These are phyloP conservation scores for Pseudocercospora fijiensis DNA, from an alignment of 2,329 filamentous ascomycete genomes.

Conservation along the genomic window DNA sequence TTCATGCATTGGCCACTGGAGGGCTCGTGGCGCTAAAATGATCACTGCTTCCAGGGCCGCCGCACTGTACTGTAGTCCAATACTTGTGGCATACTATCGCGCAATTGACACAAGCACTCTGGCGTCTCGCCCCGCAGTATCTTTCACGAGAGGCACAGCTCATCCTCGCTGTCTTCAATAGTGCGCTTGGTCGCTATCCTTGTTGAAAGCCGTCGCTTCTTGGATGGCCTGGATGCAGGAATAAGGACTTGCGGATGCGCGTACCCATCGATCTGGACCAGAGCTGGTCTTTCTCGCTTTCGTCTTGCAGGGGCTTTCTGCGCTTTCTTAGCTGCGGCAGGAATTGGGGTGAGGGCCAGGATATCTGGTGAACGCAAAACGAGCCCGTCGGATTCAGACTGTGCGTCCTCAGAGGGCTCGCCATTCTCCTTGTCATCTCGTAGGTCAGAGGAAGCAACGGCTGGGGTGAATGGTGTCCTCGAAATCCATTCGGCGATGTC, in stretches of 20 bases:
- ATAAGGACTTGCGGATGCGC: constrained; percentile 4
- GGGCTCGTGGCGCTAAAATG: not conserved
- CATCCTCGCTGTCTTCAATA: not conserved
- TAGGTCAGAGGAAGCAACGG: not conserved
- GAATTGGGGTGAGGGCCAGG: not conserved
- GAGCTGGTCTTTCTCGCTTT: not conserved
- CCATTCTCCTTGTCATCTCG: not conserved
- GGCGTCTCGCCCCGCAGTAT: not conserved
- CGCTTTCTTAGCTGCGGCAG: not conserved
- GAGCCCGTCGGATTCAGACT: not conserved
- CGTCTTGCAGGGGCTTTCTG: too few species aligned
- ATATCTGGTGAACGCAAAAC: not conserved
- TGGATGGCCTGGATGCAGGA: not conserved
- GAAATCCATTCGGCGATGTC: constrained; percentile 50
- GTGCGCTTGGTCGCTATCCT: not conserved
- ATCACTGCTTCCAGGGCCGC: not conserved
- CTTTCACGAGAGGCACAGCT: not conserved
- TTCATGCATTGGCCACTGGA: not conserved
- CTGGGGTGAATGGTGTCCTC: constrained; percentile 38
- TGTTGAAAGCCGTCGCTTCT: not conserved
- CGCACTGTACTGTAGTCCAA: not conserved
- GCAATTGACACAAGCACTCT: not conserved
- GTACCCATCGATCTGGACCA: not conserved
- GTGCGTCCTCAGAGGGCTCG: not conserved
- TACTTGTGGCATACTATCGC: not conserved